Evolutionary conservation across 2,329 filamentous ascomycete genomes (phyloP), one percentile per base, ranked within the genome.

Genomic region (Zalaria obscura): DNA sequence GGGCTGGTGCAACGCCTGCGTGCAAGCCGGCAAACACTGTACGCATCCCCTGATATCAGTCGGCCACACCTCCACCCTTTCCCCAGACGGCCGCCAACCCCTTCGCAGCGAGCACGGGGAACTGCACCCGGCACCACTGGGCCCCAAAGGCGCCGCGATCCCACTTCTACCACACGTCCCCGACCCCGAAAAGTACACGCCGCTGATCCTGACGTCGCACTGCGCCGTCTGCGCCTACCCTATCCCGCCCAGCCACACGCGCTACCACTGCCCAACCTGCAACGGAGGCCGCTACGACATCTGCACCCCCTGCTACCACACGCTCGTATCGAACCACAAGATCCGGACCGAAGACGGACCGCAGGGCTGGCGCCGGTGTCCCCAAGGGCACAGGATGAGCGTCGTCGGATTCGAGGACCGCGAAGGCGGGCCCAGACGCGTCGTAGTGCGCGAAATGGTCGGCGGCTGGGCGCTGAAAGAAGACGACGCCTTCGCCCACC

Each of bases 1-100:
- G 88, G 89, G 89, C 0, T 95, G 85, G 57, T 96, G 89, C 62
- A 86, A 88, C 52, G 66, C 72, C 45, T 96, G 89, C 50, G 85
- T 94, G 27, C 88, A 89, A 45, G 78, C 80, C 57, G 87, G 85
- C 10, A 72, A 72, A 45, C 82, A 78, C 45, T 96, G 89, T 61
- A 83, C 79, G 0, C 89, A 96, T 55, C 71, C 82, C 5, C 68
- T 96, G 1, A 66, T 93, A 1, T 85, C 88, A 0, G 66, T 93
- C 42, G 36, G 46, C 35, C 46, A 48, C 43, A 39, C 35, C 29
- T 43, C 41, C 32, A 25, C 41, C 28, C 25, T 31, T 8, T n/a
- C 35, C 40, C 8, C 25, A 36, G 4, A 27, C 18, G 8, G 8
- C 25, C 26, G 6, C 9, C 43, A 36, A 26, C 34, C 40, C 10